Percentiles rank a stretch among this genome's conserved stretches.
phyloP scores from a whole-genome alignment of 768 basidiomycete genomes.

The Fistulinella prunicolor region DNA sequence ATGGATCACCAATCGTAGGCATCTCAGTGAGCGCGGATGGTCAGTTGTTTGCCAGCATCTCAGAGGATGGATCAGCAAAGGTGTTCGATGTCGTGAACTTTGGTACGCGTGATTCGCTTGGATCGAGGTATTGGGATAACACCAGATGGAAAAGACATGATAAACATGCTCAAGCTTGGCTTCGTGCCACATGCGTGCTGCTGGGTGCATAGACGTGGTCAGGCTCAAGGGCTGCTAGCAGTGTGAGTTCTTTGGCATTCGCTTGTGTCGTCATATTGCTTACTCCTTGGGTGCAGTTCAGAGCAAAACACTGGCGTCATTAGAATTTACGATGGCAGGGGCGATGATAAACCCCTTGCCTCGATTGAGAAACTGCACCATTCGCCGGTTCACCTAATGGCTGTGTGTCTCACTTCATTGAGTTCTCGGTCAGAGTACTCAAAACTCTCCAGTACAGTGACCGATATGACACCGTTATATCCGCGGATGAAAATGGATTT shows the following conservation, averaged over 20 bases:
- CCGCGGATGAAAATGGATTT: conserved; percentile 92
- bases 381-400: conserved; percentile 87
- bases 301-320: conserved; percentile 74
- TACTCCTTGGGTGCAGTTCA: conserved; percentile 50
- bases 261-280: conserved; percentile 3
- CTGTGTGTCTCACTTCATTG: conserved; percentile 47
- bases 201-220: conserved; percentile 90
- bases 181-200: conserved; percentile 87
- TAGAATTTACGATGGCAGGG: conserved; percentile 89
- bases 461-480: conserved; percentile 85
- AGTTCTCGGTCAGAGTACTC: background rate
- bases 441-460: conserved; percentile 71
- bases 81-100: conserved; percentile 99
- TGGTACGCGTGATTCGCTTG: conserved; percentile 52
- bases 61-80: conserved; percentile 89
- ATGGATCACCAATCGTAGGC: conserved; percentile 71
- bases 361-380: conserved; percentile 78
- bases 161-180: conserved; percentile 91
- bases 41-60: conserved; percentile 85
- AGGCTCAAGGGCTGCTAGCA: conserved; percentile 85
- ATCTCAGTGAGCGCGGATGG: conserved; percentile 92
- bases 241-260: conserved; percentile 54
- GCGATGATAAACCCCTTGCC: conserved; percentile 73
- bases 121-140: background rate
- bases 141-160: conserved; percentile 72